These are phyloP conservation scores for Vaccinium darrowii DNA, from an alignment of 148 eudicot genomes.

Conservation along the genomic window DNA sequence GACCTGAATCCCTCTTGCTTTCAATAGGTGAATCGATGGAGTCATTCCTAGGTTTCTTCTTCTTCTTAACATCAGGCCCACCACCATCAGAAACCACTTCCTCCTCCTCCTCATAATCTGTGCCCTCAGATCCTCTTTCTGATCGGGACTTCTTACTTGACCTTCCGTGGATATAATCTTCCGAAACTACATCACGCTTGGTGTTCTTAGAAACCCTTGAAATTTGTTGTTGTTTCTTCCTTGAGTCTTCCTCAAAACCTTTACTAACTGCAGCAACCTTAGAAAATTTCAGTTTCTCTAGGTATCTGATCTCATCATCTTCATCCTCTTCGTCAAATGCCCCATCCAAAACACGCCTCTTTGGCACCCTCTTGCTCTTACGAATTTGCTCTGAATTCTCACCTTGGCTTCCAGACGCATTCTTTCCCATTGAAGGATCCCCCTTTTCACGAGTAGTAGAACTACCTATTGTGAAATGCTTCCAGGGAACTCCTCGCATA, in stretches of 20 bases:
- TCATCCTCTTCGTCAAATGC: slow-evolving; percentile 80
- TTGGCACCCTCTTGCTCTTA: slow-evolving; percentile 67
- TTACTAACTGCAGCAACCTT: slow-evolving; percentile 38
- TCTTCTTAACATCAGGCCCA: slow-evolving; percentile 49
- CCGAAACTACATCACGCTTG: slow-evolving; percentile 31
- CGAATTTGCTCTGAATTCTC: slow-evolving; percentile 57
- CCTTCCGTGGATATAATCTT: slow-evolving; percentile 31
- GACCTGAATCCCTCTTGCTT: slow-evolving; percentile 65
- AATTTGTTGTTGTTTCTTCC: slow-evolving; percentile 49
- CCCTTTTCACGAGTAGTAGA: slow-evolving; percentile 54
- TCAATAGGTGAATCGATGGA: slow-evolving; percentile 46
- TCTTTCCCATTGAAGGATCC: slow-evolving; percentile 43
- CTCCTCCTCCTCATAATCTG: slow-evolving; percentile 72
- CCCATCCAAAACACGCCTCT: slow-evolving; percentile 58
- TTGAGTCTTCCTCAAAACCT: slow-evolving; percentile 54
- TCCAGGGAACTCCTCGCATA: slow-evolving; percentile 77
- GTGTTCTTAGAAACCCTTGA: slow-evolving; percentile 49
- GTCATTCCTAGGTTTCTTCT: slow-evolving; percentile 59
- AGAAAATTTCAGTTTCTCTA: slow-evolving; percentile 74
- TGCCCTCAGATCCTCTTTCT: slow-evolving; percentile 43
- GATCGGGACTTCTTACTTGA: slow-evolving; percentile 45
- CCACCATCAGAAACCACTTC: slow-evolving; percentile 56
- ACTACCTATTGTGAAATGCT: slow-evolving; percentile 62
- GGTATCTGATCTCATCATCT: slow-evolving; percentile 88
- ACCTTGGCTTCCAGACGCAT: slow-evolving; percentile 42